Conservation (phyloP, 2,329 filamentous ascomycete species). For the Diaporthe destruens region DNA sequence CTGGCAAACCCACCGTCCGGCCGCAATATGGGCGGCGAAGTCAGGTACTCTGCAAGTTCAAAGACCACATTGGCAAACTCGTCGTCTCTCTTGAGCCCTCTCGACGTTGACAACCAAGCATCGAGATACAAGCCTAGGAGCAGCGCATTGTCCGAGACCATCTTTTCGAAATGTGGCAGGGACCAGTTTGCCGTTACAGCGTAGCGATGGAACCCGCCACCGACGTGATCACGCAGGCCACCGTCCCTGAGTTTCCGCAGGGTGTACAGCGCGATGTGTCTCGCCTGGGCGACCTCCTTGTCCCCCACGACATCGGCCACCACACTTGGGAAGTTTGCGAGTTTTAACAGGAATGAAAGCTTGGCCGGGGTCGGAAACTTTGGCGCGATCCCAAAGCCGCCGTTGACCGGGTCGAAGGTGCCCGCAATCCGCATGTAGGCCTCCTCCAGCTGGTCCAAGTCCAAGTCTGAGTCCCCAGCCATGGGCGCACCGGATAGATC, state of each 20-base stretch:
- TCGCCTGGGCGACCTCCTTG: constrained; percentile 79
- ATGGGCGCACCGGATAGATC: constrained; percentile 34
- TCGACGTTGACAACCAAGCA: constrained; percentile 75
- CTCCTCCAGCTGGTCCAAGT: constrained; percentile 92
- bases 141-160: constrained; percentile 93
- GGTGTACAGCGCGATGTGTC: constrained; percentile 84
- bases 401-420: constrained; percentile 83
- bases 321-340: constrained; percentile 77
- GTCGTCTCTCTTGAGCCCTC: constrained; percentile 58
- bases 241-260: constrained; percentile 77
- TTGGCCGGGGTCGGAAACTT: constrained; percentile 94
- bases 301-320: constrained; percentile 91
- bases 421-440: constrained; percentile 83
- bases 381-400: constrained; percentile 84
- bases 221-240: constrained; percentile 68
- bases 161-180: constrained; percentile 96
- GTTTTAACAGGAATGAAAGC: constrained; percentile 81
- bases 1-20: constrained; percentile 83
- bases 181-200: constrained; percentile 94
- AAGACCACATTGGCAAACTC: constrained; percentile 84
- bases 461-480: constrained; percentile 73
- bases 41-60: constrained; percentile 90
- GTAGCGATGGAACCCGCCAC: constrained; percentile 76
- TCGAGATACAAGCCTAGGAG: constrained; percentile 87
- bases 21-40: constrained; percentile 75